phyloP scores from a whole-genome alignment of 768 basidiomycete species.

The Gloeopeniophorella convolvens region DNA sequence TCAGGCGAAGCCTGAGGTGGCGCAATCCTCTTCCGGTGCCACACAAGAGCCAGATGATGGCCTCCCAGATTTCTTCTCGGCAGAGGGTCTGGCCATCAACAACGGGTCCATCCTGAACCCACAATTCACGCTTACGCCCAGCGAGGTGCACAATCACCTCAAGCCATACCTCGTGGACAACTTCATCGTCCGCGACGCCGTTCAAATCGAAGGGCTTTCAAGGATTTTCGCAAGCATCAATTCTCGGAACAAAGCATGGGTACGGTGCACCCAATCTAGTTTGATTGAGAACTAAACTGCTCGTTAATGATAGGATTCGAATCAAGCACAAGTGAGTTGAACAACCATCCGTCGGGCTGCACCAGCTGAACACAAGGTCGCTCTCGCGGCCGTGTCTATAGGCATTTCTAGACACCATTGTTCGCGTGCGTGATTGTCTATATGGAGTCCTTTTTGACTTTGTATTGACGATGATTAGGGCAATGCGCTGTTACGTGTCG shows the following conservation, averaged over 20 bases:
- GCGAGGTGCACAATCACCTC: slow-evolving; percentile 26
- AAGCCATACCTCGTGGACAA: slow-evolving; percentile 22
- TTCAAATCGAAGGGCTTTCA: slow-evolving; percentile 25
- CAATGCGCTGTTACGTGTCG: slow-evolving; percentile 26
- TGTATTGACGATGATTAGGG: slow-evolving; percentile 23
- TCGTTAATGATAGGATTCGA: slow-evolving; percentile 18
- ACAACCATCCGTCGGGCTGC: neutral
- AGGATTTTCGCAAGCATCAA: slow-evolving; percentile 24
- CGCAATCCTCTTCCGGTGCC: neutral
- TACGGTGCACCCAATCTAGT: slow-evolving; percentile 1
- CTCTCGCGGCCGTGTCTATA: slow-evolving; percentile 2
- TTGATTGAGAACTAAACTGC: neutral
- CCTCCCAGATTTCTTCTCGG: slow-evolving; percentile 22
- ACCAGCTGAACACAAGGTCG: neutral
- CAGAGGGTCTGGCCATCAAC: slow-evolving; percentile 20
- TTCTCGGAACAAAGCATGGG: slow-evolving; percentile 23
- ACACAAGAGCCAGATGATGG: neutral
- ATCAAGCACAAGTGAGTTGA: slow-evolving; percentile 27
- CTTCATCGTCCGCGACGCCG: slow-evolving; percentile 23
- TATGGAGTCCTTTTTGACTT: no score
- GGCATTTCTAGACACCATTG: slow-evolving; percentile 25
- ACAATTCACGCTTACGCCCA: slow-evolving; percentile 19
- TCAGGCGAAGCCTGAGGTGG: slow-evolving; percentile 9
- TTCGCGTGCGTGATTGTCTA: slow-evolving; percentile 19
- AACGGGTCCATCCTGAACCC: slow-evolving; percentile 14